These are phyloP conservation scores for Chrysopogon serrulatus DNA, from an alignment of 176 grass and related monocot species.

Conservation along the genomic window DNA sequence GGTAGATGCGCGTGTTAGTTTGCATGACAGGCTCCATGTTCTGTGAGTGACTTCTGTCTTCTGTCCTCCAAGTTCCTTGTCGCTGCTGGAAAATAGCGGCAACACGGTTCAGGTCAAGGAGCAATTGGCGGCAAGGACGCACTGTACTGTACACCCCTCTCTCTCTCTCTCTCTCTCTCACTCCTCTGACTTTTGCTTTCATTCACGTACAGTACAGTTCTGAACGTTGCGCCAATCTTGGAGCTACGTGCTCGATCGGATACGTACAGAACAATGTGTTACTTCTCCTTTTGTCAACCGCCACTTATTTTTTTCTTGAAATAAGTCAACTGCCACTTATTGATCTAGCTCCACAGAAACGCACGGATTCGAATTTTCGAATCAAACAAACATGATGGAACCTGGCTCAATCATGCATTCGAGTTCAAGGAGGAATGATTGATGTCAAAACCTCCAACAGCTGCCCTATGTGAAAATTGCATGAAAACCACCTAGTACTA, in stretches of 20 bases:
- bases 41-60: no score
- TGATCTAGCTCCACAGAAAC: neutral
- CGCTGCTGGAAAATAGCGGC: neutral
- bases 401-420: neutral
- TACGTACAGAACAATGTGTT: neutral
- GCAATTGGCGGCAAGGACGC: constrained; percentile 4
- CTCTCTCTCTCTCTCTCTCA: no score
- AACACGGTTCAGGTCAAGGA: constrained; percentile 32
- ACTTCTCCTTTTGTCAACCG: neutral
- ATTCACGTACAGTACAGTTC: neutral
- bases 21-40: neutral
- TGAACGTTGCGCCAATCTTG: neutral
- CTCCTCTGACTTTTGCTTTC: no score
- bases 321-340: no score
- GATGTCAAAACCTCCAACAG: neutral
- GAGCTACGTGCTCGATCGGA: neutral
- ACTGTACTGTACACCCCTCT: no score
- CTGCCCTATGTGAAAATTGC: neutral
- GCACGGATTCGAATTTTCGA: neutral
- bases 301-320: no score
- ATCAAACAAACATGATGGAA: neutral
- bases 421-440: neutral
- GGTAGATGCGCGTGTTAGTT: neutral
- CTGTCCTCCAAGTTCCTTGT: neutral
- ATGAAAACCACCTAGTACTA: neutral